These are phyloP conservation scores for Pyrrhoderma lamaoense DNA, from an alignment of 1,284 basidiomycete genomes.

Conservation along the genomic window DNA sequence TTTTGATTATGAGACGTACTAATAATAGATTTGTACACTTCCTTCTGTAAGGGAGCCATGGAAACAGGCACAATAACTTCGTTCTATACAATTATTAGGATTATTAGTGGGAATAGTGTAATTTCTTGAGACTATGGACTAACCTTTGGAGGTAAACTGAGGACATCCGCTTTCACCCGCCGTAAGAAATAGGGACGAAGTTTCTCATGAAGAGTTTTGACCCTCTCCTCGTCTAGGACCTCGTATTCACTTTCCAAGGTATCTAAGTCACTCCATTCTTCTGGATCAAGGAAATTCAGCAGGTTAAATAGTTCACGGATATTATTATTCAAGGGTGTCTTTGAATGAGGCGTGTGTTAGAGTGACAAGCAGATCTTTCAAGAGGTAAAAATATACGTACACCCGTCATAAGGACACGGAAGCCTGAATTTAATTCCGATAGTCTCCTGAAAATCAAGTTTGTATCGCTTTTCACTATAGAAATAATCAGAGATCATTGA, in stretches of 20 bases:
- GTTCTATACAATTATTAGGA: constrained; percentile 40
- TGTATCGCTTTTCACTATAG: constrained; percentile 71
- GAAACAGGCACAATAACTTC: constrained; percentile 90
- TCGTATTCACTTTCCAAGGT: constrained; percentile 65
- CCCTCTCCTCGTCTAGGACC: constrained; percentile 68
- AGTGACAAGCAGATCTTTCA: background rate
- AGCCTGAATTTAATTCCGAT: constrained; percentile 70
- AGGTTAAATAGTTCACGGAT: constrained; percentile 91
- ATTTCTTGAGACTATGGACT: constrained; percentile 10
- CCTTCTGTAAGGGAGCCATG: constrained; percentile 83
- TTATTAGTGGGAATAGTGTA: background rate
- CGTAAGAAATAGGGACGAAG: constrained; percentile 90
- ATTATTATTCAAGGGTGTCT: constrained; percentile 97
- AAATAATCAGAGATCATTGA: constrained; percentile 13
- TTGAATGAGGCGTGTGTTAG: background rate
- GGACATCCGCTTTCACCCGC: constrained; percentile 87
- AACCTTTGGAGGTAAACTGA: constrained; percentile 89
- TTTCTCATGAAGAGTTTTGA: constrained; percentile 70
- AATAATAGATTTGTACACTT: constrained; percentile 81
- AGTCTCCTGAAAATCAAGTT: constrained; percentile 80
- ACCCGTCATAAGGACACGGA: constrained; percentile 90
- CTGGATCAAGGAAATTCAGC: constrained; percentile 86
- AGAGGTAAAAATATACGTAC: constrained; percentile 30
- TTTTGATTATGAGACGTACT: constrained; percentile 35
- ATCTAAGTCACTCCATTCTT: constrained; percentile 68